Evolutionary conservation across 139 green algal species (phyloP).

Genomic region (Asterochloris erici): DNA sequence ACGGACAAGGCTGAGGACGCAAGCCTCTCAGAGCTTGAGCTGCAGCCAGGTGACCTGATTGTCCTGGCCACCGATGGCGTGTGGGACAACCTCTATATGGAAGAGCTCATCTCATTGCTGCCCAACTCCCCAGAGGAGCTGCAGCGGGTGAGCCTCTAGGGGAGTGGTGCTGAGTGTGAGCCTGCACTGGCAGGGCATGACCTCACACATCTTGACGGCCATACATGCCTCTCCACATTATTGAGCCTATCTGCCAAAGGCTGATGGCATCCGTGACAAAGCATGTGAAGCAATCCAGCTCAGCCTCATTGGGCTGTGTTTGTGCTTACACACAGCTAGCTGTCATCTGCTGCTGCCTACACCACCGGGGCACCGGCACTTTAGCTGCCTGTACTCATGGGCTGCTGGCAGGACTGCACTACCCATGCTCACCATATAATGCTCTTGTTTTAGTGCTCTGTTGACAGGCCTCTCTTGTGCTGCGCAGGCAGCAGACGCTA

Average conservation of each 20-base stretch:
- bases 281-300: no score
- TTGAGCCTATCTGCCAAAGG: no score
- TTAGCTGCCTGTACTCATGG: neutral
- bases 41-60: conserved; percentile 59
- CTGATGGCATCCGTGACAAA: no score
- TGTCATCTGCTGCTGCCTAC: neutral
- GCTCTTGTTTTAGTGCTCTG: no score
- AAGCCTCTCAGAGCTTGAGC: conserved; percentile 39
- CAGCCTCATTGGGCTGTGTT: neutral
- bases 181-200: no score
- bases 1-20: conserved; percentile 70
- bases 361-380: neutral
- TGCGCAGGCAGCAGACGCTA: conserved; percentile 16
- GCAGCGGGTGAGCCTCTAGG: conserved; percentile 16
- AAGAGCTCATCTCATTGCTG: conserved; percentile 40
- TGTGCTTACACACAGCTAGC: neutral
- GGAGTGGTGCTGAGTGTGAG: no score
- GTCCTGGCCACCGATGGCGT: conserved; percentile 63
- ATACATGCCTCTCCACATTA: no score
- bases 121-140: conserved; percentile 18
- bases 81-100: conserved; percentile 65
- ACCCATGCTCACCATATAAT: neutral
- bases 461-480: neutral
- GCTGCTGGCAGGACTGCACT: neutral
- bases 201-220: no score